Percentiles rank a stretch among this genome's conserved stretches.
These are phyloP conservation scores for Xerocomus amazonicus DNA, from an alignment of 1,284 basidiomycete species.

Conservation along the genomic window DNA sequence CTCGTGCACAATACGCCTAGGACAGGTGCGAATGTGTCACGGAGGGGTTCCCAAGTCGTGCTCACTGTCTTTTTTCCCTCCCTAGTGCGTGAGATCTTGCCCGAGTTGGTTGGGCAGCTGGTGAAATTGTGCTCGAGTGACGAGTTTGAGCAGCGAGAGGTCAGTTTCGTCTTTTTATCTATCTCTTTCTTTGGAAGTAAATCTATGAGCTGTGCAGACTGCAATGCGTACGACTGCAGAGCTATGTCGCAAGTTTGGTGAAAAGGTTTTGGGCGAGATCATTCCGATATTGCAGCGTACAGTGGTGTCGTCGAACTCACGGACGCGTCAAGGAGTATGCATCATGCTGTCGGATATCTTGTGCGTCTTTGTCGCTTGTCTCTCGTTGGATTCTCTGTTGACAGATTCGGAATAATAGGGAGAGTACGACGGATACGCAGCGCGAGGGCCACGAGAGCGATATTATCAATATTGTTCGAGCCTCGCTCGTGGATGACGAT, in stretches of 20 bases:
- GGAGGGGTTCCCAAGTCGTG: background rate
- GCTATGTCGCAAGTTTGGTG: slow-evolving; percentile 94
- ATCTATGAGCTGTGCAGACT: slow-evolving; percentile 47
- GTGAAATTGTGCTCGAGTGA: slow-evolving; percentile 70
- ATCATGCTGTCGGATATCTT: slow-evolving; percentile 87
- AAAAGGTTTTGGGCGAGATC: slow-evolving; percentile 85
- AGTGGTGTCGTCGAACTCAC: slow-evolving; percentile 66
- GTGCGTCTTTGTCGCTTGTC: slow-evolving; percentile 39
- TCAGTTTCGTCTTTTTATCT: slow-evolving; percentile 31
- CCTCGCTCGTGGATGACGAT: slow-evolving; percentile 87
- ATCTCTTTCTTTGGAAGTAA: background rate
- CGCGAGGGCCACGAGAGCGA: slow-evolving; percentile 89
- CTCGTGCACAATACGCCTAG: slow-evolving; percentile 88
- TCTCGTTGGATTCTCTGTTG: background rate
- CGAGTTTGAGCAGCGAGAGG: slow-evolving; percentile 90
- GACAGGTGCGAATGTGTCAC: slow-evolving; percentile 50
- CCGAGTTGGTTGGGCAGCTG: slow-evolving; percentile 78
- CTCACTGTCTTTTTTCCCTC: background rate
- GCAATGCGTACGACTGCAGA: slow-evolving; percentile 86
- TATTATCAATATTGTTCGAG: slow-evolving; percentile 83
- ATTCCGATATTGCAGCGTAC: slow-evolving; percentile 72
- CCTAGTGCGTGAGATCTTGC: slow-evolving; percentile 89
- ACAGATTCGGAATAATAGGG: slow-evolving; percentile 41
- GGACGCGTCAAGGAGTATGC: slow-evolving; percentile 86
- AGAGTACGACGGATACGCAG: slow-evolving; percentile 82